Percentiles rank a stretch among this genome's conserved stretches.
Conservation (phyloP, 1,284 basidiomycete genomes). For the Tilletia walkeri region DNA sequence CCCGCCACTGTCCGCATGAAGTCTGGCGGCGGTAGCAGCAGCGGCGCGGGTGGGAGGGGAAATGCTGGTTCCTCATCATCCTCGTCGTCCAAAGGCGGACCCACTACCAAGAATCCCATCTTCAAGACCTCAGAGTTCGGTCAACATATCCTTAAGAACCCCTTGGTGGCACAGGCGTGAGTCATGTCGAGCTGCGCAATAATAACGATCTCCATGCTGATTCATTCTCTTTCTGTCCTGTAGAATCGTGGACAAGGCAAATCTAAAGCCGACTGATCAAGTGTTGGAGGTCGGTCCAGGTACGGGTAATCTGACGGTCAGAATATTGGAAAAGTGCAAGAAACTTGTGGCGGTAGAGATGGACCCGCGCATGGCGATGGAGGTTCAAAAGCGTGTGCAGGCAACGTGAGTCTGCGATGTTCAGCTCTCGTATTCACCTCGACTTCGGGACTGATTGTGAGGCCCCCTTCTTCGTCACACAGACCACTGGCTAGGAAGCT, state of each 20-base stretch:
- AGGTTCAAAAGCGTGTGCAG: constrained; percentile 93
- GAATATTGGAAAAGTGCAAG: constrained; percentile 90
- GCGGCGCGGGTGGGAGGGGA: constrained; percentile 24
- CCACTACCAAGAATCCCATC: constrained; percentile 54
- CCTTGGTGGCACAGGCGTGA: constrained; percentile 72
- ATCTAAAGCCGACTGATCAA: constrained; percentile 87
- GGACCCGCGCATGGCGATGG: constrained; percentile 98
- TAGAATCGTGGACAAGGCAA: constrained; percentile 67
- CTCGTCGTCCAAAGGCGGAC: constrained; percentile 25
- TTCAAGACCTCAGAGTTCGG: constrained; percentile 86
- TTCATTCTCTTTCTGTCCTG: too few species aligned
- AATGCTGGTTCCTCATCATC: constrained; percentile 46
- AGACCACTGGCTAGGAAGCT: constrained; percentile 93
- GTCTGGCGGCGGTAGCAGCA: constrained; percentile 55
- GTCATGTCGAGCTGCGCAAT: not conserved
- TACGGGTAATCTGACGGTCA: constrained; percentile 92
- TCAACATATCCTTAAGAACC: constrained; percentile 96
- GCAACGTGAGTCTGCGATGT: constrained; percentile 74
- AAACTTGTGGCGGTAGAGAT: constrained; percentile 91
- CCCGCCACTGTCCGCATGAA: constrained; percentile 61
- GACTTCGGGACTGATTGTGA: not conserved
- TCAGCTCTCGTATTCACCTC: too few species aligned
- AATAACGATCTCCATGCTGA: not conserved
- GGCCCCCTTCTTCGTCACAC: not conserved
- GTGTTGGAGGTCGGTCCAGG: constrained; percentile 98